phyloP scores from a whole-genome alignment of 2,329 filamentous ascomycete genomes.

The Pestalotiopsis sp. region DNA sequence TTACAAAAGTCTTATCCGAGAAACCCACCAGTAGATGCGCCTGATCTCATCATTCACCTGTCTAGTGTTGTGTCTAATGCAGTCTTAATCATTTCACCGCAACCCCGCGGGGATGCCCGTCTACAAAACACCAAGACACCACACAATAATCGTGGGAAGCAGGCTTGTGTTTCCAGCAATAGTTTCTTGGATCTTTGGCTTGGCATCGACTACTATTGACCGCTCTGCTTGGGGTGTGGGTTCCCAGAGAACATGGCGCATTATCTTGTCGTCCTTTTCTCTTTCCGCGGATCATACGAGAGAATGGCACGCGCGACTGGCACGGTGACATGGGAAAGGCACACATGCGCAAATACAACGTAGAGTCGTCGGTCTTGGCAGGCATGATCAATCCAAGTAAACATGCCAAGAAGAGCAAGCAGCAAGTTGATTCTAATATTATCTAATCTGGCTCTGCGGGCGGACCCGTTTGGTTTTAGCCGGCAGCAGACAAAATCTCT shows the following conservation, averaged over 20 bases:
- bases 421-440: background rate
- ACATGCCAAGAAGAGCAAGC: background rate
- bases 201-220: background rate
- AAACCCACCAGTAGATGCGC: background rate
- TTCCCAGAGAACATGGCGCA: background rate
- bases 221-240: background rate
- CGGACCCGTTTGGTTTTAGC: background rate
- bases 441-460: background rate
- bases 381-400: background rate
- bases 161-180: background rate
- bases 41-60: background rate
- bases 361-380: background rate
- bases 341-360: background rate
- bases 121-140: background rate
- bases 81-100: background rate
- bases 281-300: background rate
- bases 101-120: background rate
- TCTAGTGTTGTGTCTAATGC: background rate
- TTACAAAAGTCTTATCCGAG: background rate
- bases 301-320: background rate
- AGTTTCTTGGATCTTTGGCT: background rate
- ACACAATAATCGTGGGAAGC: background rate
- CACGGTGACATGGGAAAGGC: background rate
- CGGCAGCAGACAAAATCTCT: background rate
- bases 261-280: background rate